phyloP scores from a whole-genome alignment of 2,329 filamentous ascomycete genomes.

The Colletotrichum graminicola region DNA sequence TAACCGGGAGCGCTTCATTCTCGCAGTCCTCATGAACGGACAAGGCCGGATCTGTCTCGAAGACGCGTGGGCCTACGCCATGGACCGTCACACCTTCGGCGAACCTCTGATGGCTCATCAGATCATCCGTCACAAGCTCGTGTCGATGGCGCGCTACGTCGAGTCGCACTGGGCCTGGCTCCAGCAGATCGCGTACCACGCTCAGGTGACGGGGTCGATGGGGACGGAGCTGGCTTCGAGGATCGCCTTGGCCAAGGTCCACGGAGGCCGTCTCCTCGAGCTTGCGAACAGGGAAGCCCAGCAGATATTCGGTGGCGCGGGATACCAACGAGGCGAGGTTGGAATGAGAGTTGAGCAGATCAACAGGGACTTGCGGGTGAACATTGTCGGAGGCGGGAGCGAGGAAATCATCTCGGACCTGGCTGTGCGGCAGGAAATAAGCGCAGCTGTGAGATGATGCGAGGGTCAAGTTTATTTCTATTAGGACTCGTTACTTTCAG shows the following conservation, averaged over 20 bases:
- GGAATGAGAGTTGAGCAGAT: slow-evolving; percentile 62
- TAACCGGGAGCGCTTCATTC: slow-evolving; percentile 69
- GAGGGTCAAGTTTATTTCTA: too few species aligned
- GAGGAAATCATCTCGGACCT: slow-evolving; percentile 67
- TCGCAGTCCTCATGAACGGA: slow-evolving; percentile 68
- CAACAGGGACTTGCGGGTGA: slow-evolving; percentile 62
- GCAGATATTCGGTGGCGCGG: slow-evolving; percentile 65
- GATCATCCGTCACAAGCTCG: slow-evolving; percentile 70
- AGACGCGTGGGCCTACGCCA: slow-evolving; percentile 64
- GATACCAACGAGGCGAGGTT: slow-evolving; percentile 61
- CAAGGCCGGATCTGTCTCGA: slow-evolving; percentile 68
- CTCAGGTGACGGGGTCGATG: slow-evolving; percentile 49
- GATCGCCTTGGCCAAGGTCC: slow-evolving; percentile 57
- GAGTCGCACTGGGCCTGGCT: slow-evolving; percentile 72
- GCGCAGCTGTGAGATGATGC: neutral
- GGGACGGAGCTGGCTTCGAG: slow-evolving; percentile 48
- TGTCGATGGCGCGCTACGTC: slow-evolving; percentile 68
- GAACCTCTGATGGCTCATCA: slow-evolving; percentile 68
- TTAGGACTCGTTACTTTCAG: too few species aligned
- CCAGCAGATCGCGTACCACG: slow-evolving; percentile 70
- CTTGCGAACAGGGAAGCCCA: slow-evolving; percentile 64
- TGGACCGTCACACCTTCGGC: slow-evolving; percentile 68
- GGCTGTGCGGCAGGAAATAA: slow-evolving; percentile 60
- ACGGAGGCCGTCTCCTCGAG: slow-evolving; percentile 62
- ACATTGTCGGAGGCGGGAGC: slow-evolving; percentile 66